Conservation (phyloP, 108 stramenopile genomes). For the Nitzschia putrida region DNA sequence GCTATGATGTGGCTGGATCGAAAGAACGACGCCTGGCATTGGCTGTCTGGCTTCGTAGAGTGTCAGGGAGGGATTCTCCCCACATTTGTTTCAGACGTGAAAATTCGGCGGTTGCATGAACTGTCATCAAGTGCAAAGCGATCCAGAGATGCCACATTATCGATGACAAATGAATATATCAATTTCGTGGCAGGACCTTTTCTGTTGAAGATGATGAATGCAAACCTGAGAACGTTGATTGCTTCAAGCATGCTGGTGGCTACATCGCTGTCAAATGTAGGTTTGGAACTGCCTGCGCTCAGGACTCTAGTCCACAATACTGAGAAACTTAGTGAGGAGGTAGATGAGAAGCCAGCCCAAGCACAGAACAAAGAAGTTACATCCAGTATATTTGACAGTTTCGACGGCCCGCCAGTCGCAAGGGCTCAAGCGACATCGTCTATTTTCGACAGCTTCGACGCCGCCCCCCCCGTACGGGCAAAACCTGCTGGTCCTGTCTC, state of each 20-base stretch:
- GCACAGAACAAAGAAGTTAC: slow-evolving; percentile 11
- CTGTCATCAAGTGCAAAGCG: slow-evolving; percentile 3
- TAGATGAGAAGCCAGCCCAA: slow-evolving; percentile 14
- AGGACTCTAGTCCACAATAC: slow-evolving; percentile 35
- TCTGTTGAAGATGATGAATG: slow-evolving; percentile 59
- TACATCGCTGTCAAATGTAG: slow-evolving; percentile 49
- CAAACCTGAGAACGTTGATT: slow-evolving; percentile 50
- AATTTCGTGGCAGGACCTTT: slow-evolving; percentile 68
- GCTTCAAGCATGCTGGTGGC: slow-evolving; percentile 61
- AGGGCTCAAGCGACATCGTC: slow-evolving; percentile 15
- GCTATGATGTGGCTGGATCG: slow-evolving; percentile 67
- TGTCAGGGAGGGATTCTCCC: slow-evolving; percentile 26
- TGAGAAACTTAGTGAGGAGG: background rate
- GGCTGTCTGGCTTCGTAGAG: slow-evolving; percentile 48
- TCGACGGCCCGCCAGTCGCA: background rate
- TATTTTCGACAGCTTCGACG: slow-evolving; percentile 67
- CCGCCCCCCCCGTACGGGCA: slow-evolving; percentile 25
- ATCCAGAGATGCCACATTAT: slow-evolving; percentile 27
- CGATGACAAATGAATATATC: slow-evolving; percentile 58
- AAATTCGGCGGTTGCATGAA: slow-evolving; percentile 6
- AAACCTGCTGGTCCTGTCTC: background rate
- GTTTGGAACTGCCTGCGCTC: slow-evolving; percentile 67
- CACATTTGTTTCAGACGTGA: slow-evolving; percentile 15
- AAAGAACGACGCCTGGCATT: slow-evolving; percentile 42
- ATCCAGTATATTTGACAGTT: background rate